Evolutionary conservation across 768 basidiomycete genomes (phyloP).

Genomic region (Kwoniella pini): DNA sequence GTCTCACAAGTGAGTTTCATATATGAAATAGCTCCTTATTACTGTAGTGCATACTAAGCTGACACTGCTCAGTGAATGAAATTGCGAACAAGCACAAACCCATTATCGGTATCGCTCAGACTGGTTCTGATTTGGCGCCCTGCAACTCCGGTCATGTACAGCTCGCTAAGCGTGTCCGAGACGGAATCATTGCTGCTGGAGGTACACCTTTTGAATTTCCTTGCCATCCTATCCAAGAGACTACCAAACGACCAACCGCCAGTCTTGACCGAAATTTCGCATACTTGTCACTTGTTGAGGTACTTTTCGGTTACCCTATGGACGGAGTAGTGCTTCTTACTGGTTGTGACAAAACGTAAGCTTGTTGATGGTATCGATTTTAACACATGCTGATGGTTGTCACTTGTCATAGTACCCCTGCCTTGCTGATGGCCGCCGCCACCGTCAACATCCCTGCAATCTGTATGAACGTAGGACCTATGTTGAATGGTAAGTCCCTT

Average conservation of each 20-base stretch:
- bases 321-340: conserved; percentile 54
- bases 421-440: conserved; percentile 49
- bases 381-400: background rate
- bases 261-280: conserved; percentile 49
- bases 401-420: conserved; percentile 32
- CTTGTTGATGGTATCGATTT: background rate
- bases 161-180: conserved; percentile 51
- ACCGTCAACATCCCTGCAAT: conserved; percentile 53
- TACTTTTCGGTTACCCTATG: conserved; percentile 50
- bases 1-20: conserved; percentile 22
- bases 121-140: conserved; percentile 50
- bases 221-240: conserved; percentile 54
- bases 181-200: conserved; percentile 51
- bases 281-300: conserved; percentile 49
- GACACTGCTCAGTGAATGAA: conserved; percentile 16
- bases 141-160: conserved; percentile 50
- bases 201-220: conserved; percentile 54
- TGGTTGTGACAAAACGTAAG: conserved; percentile 48
- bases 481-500: conserved; percentile 39
- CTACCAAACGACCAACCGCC: conserved; percentile 50
- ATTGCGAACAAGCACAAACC: conserved; percentile 25
- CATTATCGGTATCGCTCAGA: conserved; percentile 51
- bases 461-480: conserved; percentile 51
- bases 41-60: no score
- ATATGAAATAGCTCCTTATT: no score